phyloP scores from a whole-genome alignment of 1,284 basidiomycete genomes.

The Ganoderma sinense region DNA sequence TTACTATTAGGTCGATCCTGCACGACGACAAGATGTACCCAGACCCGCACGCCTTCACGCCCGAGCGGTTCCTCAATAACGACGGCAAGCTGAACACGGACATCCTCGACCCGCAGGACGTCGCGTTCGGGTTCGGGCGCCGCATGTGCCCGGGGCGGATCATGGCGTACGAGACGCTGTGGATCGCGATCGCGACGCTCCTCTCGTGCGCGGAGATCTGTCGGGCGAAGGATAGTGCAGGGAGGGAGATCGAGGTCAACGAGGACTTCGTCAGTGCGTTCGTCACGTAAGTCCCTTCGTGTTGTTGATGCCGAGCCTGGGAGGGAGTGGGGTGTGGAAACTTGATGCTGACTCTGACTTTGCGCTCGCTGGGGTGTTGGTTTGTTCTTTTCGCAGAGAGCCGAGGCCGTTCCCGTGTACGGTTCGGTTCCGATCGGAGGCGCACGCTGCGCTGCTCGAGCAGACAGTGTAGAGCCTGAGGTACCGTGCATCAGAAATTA shows the following conservation, averaged over 20 bases:
- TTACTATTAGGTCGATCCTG: slow-evolving; percentile 30
- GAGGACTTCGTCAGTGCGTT: slow-evolving; percentile 23
- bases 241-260: slow-evolving; percentile 20
- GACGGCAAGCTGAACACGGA: slow-evolving; percentile 18
- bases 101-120: slow-evolving; percentile 23
- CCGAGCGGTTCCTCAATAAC: slow-evolving; percentile 35
- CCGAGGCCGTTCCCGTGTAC: slow-evolving; percentile 28
- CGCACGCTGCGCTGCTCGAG: not conserved
- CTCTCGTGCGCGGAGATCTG: slow-evolving; percentile 37
- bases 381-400: slow-evolving; percentile 16
- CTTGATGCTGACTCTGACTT: not conserved
- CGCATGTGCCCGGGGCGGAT: slow-evolving; percentile 31
- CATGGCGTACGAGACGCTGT: slow-evolving; percentile 37
- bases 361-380: not conserved
- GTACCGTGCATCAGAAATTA: no score
- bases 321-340: no score
- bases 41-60: slow-evolving; percentile 32
- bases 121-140: slow-evolving; percentile 38
- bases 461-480: not conserved
- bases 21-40: slow-evolving; percentile 31
- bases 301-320: no score
- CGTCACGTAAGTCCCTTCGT: slow-evolving; percentile 17
- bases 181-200: slow-evolving; percentile 30
- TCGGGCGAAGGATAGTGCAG: slow-evolving; percentile 20
- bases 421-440: slow-evolving; percentile 24